Evolutionary conservation across 441 rosid genomes (phyloP).

Genomic region (Daphne laureola): DNA sequence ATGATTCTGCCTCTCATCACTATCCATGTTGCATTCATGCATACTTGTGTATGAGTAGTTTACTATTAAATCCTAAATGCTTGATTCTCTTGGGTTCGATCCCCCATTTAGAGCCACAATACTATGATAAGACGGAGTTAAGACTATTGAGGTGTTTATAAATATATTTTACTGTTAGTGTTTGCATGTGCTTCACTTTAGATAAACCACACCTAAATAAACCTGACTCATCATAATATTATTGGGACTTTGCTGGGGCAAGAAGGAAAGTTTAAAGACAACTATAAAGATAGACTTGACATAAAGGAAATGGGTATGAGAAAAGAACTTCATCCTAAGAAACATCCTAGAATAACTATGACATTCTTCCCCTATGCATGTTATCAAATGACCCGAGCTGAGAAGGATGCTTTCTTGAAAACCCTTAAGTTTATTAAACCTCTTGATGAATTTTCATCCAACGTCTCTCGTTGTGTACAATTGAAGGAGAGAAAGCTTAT

Average conservation of each 20-base stretch:
- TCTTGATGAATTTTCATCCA: conserved; percentile 13
- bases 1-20: too few relatives aligned
- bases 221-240: too few relatives aligned
- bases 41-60: too few relatives aligned
- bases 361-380: not conserved
- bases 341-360: not conserved
- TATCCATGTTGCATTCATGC: too few relatives aligned
- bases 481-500: not conserved
- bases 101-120: too few relatives aligned
- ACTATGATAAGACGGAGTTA: too few relatives aligned
- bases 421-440: not conserved
- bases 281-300: not conserved
- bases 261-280: conserved; percentile 5
- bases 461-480: conserved; percentile 9
- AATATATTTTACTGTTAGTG: too few relatives aligned
- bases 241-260: not conserved
- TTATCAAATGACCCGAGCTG: not conserved
- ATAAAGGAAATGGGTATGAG: conserved; percentile 5
- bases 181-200: too few relatives aligned
- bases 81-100: too few relatives aligned
- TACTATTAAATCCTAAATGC: too few relatives aligned
- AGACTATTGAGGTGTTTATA: too few relatives aligned
- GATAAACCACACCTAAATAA: too few relatives aligned
- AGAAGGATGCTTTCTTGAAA: not conserved
- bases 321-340: not conserved